Conservation (phyloP, 805 yeast species). For the Saccharomycopsis synnaedendra region DNA sequence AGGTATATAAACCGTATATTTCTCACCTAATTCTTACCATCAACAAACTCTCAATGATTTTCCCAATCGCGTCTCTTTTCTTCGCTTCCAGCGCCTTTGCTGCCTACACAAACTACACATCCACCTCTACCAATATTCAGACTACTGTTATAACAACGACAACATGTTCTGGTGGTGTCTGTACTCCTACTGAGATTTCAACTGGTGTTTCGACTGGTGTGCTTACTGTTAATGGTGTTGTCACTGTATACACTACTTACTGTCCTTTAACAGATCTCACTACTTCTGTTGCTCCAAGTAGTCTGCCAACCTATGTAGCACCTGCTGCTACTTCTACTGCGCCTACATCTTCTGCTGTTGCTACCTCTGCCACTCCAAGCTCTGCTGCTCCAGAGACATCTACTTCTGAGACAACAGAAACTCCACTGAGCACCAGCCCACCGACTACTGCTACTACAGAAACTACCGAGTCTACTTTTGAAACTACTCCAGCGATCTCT, state of each 20-base stretch:
- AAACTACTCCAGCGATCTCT: background rate
- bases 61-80: background rate
- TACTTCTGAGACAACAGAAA: background rate
- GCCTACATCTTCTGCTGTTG: background rate
- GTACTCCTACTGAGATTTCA: slow-evolving; percentile 14
- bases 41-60: too few species aligned
- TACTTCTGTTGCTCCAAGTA: background rate
- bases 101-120: slow-evolving; percentile 9
- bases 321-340: background rate
- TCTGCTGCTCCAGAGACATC: background rate
- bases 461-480: background rate
- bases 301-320: background rate
- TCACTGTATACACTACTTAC: slow-evolving; percentile 8
- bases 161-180: slow-evolving; percentile 18
- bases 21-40: too few species aligned
- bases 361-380: background rate
- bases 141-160: slow-evolving; percentile 23
- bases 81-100: slow-evolving; percentile 8
- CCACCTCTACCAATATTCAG: slow-evolving; percentile 4
- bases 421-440: background rate
- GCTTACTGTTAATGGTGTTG: slow-evolving; percentile 1
- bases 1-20: too few species aligned
- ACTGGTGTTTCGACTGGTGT: slow-evolving; percentile 9
- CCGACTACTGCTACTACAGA: too few species aligned
- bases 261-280: slow-evolving; percentile 3